Percentiles rank a stretch among this genome's conserved stretches.
Conservation (phyloP, 1,139 yeast genomes). For the Saccharomyces hybrid region DNA sequence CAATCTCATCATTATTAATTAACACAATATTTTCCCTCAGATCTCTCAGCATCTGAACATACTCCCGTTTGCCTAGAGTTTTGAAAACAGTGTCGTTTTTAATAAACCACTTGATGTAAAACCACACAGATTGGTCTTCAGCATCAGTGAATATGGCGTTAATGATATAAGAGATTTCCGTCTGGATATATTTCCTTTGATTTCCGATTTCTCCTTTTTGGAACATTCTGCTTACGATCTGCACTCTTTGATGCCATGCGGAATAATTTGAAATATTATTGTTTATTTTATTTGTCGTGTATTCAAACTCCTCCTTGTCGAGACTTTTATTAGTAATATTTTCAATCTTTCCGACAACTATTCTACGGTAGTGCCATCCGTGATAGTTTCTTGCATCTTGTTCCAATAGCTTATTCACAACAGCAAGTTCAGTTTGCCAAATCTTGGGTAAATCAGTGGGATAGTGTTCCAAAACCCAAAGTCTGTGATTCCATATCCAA, state of each 20-base stretch:
- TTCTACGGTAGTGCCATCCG: conserved; percentile 92
- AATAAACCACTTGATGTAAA: conserved; percentile 77
- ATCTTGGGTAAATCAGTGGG: conserved; percentile 38
- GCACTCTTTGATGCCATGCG: conserved; percentile 91
- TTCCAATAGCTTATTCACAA: conserved; percentile 61
- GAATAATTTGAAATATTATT: conserved; percentile 84
- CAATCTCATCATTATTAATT: conserved; percentile 55
- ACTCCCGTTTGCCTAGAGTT: conserved; percentile 25
- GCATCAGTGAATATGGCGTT: conserved; percentile 91
- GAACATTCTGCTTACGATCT: conserved; percentile 52
- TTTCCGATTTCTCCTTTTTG: conserved; percentile 25
- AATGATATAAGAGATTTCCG: conserved; percentile 62
- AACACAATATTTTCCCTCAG: conserved; percentile 41
- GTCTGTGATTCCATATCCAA: conserved; percentile 94
- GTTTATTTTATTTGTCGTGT: conserved; percentile 72
- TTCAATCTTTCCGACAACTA: conserved; percentile 52
- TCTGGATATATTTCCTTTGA: conserved; percentile 35
- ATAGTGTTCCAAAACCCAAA: conserved; percentile 64
- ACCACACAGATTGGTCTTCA: conserved; percentile 91
- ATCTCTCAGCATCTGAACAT: conserved; percentile 34
- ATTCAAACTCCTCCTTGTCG: conserved; percentile 53
- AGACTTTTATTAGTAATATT: conserved; percentile 26
- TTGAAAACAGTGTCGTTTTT: conserved; percentile 39
- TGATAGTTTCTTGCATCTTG: conserved; percentile 81
- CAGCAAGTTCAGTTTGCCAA: conserved; percentile 65